phyloP scores from a whole-genome alignment of 2,329 filamentous ascomycete genomes.

The Metarhizium rileyi region DNA sequence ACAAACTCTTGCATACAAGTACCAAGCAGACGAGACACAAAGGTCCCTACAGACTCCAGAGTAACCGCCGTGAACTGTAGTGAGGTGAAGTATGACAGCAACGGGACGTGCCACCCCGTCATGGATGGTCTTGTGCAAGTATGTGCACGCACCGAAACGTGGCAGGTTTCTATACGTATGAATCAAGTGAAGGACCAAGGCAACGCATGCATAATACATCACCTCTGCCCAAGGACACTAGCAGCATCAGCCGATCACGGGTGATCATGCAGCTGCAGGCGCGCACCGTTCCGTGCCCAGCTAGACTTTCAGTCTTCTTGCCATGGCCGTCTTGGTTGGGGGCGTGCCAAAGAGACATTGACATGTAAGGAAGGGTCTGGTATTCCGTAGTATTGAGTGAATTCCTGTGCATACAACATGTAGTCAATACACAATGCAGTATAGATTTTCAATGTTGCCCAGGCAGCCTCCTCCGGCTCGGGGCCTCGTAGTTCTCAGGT shows the following conservation, averaged over 20 bases:
- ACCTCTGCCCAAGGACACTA: neutral
- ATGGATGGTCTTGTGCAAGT: neutral
- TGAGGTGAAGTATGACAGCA: conserved; percentile 9
- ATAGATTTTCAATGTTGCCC: no score
- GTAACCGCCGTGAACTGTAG: neutral
- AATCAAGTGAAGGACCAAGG: neutral
- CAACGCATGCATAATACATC: conserved; percentile 2
- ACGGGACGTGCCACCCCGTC: conserved; percentile 3
- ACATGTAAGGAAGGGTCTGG: no score
- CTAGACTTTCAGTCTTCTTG: neutral
- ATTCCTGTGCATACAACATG: no score
- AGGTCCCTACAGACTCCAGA: neutral
- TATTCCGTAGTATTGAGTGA: no score
- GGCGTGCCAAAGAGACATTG: neutral
- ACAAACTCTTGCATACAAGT: neutral
- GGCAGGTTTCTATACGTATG: conserved; percentile 18
- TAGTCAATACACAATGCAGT: no score
- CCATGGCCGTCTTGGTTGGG: neutral
- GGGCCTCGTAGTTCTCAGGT: neutral
- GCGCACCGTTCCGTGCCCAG: conserved; percentile 23
- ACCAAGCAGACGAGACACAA: neutral
- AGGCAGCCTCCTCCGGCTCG: no score
- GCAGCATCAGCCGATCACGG: conserved; percentile 20
- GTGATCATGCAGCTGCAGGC: conserved; percentile 25
- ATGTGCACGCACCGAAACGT: conserved; percentile 15